Base-by-base conservation (phyloP, 257 asterid species). In the Solanum chiquidenum region DNA sequence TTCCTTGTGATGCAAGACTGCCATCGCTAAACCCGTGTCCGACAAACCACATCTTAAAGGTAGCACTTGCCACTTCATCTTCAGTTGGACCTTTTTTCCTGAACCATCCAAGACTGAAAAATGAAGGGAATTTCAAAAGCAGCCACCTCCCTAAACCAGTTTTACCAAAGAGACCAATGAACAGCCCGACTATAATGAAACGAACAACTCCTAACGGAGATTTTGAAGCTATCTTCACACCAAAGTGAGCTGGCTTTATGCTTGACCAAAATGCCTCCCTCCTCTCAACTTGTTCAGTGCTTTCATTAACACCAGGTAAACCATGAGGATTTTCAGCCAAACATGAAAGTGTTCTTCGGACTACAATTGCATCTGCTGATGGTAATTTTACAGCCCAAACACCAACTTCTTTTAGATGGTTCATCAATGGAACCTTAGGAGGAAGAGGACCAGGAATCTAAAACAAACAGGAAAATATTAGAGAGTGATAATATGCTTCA, bases 31-130 rank as follows among this genome's bases (percentile, higher is more conserved):
- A 95, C n/a, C 99, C 99, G 3, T 89, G 95, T 21, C 98, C 98
- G 0, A 96, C 91, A 33, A 97, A 97, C 98, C 99, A 97, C 98
- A 97, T 94, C 93, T 94, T 95, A 79, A 95, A 95, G 27, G 97
- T 83, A 62, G 95, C 97, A 87, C 95, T 91, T 44, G 90, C 92
- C 83, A 95, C 98, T 92, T 97, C 94, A 12, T 97, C 99, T 91
- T 94, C 98, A 0, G 96, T 85, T 3, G 99, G 98, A 85, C 98
- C 98, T 31, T 93, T 89, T 90, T 97, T 95, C 90, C 83, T 86
- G 89, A 94, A 94, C 91, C 90, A 27, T 72, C 98, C 98, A 5
- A 93, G 90, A 91, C 96, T 94, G 90, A 95, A 96, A 64, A 95
- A 37, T 0, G 96, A 89, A 1, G 98, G 98, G 62, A 91, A 96